Evolutionary conservation across 2,329 filamentous ascomycete genomes (phyloP).

Genomic region (Coleophoma cylindrospora): DNA sequence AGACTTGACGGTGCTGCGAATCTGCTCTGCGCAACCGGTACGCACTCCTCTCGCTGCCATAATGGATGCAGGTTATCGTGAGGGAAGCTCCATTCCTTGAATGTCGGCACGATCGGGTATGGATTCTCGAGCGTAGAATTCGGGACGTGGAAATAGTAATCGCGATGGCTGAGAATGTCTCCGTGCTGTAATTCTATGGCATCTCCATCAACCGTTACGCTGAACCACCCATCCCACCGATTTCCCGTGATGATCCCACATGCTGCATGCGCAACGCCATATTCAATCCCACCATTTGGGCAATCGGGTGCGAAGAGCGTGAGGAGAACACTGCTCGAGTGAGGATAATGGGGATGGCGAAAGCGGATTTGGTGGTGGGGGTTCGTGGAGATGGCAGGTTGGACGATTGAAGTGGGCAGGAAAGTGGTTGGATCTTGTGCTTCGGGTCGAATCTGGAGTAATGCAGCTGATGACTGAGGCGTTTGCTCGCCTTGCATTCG

Average conservation of each 20-base stretch:
- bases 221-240: conserved; percentile 7
- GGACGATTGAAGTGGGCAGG: neutral
- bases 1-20: conserved; percentile 2
- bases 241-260: conserved; percentile 11
- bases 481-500: no score
- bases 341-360: conserved; percentile 10
- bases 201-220: neutral
- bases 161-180: conserved; percentile 3
- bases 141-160: conserved; percentile 10
- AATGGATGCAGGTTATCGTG: conserved; percentile 7
- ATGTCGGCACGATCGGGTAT: conserved; percentile 8
- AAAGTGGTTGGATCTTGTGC: conserved; percentile 4
- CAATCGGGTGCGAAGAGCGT: conserved; percentile 8
- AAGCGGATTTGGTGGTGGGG: conserved; percentile 6
- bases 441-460: conserved; percentile 1
- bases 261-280: conserved; percentile 5
- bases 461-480: no score
- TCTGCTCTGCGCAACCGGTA: conserved; percentile 3
- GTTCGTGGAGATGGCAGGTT: conserved; percentile 7
- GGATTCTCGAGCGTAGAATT: conserved; percentile 3
- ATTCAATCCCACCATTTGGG: conserved; percentile 8
- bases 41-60: conserved; percentile 1
- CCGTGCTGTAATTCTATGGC: neutral
- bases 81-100: conserved; percentile 10
- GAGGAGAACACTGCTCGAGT: conserved; percentile 5